Percentiles rank a stretch among this genome's conserved stretches.
These are phyloP conservation scores for Stenogyne calaminthoides DNA, from an alignment of 305 asterid genomes.

Conservation along the genomic window DNA sequence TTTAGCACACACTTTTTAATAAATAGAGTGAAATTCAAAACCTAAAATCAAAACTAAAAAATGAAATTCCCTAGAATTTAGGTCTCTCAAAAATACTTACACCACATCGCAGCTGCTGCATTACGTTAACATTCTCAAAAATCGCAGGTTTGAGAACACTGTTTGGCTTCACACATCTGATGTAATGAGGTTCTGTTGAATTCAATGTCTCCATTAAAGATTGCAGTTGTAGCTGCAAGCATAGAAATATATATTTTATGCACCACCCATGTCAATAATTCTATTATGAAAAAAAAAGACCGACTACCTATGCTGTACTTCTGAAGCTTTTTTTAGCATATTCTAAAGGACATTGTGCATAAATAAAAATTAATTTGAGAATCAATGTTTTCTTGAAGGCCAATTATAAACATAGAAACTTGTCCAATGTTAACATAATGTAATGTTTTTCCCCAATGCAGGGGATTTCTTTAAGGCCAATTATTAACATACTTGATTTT, in stretches of 20 bases:
- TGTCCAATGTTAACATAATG: not conserved
- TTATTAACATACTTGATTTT: not conserved
- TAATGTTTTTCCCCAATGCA: not conserved
- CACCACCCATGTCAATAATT: slow-evolving; percentile 28
- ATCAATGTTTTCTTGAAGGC: slow-evolving; percentile 1
- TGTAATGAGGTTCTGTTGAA: slow-evolving; percentile 98
- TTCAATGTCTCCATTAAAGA: slow-evolving; percentile 96
- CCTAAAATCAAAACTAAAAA: slow-evolving; percentile 15
- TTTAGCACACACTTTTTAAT: slow-evolving; percentile 23
- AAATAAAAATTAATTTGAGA: not conserved
- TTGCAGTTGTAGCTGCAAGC: slow-evolving; percentile 92
- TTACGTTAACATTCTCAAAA: slow-evolving; percentile 88
- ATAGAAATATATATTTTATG: slow-evolving; percentile 36
- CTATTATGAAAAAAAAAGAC: not conserved
- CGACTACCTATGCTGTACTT: slow-evolving; percentile 11
- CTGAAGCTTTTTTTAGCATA: slow-evolving; percentile 12
- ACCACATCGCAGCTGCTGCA: slow-evolving; percentile 99
- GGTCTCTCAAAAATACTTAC: slow-evolving; percentile 59
- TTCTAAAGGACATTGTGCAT: slow-evolving; percentile 9
- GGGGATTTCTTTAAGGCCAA: not conserved
- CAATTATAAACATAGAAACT: not conserved
- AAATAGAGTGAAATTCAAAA: not conserved
- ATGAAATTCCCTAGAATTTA: slow-evolving; percentile 9
- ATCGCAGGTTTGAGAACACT: slow-evolving; percentile 91
- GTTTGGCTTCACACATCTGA: slow-evolving; percentile 99